Evolutionary conservation across 2,329 filamentous ascomycete species (phyloP).

Genomic region (Leptoxyphium fumago): DNA sequence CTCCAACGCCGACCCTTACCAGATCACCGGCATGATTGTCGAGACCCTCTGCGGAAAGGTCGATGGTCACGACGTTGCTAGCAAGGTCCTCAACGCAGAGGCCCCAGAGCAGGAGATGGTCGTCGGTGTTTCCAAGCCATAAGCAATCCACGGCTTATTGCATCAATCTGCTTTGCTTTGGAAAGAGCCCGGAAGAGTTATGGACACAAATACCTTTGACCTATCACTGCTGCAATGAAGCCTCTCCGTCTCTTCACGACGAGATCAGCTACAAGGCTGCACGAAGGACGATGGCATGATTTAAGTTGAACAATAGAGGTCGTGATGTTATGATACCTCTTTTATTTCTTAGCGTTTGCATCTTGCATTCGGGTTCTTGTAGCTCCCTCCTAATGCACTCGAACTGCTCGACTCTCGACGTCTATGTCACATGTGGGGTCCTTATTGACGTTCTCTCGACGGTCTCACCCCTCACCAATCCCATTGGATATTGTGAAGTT

Average conservation of each 20-base stretch:
- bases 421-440: too few species aligned
- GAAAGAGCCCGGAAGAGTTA: not conserved
- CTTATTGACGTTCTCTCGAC: too few species aligned
- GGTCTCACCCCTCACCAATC: too few species aligned
- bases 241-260: too few species aligned
- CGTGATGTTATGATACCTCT: not conserved
- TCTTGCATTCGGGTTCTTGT: not conserved
- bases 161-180: not conserved
- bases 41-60: conserved; percentile 46
- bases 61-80: conserved; percentile 32
- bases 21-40: conserved; percentile 67
- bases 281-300: not conserved
- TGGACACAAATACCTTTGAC: too few species aligned
- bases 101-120: conserved; percentile 22
- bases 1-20: conserved; percentile 78
- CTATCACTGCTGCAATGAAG: too few species aligned
- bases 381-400: too few species aligned
- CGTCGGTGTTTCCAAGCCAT: conserved; percentile 19
- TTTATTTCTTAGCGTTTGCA: not conserved
- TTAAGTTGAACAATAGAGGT: not conserved
- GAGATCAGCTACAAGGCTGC: too few species aligned
- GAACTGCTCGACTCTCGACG: too few species aligned
- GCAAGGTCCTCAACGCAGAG: conserved; percentile 23
- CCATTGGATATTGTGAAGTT: too few species aligned
- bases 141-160: conserved; percentile 1